These are phyloP conservation scores for Allium sativum DNA, from an alignment of 106 monocot genomes.

Conservation along the genomic window DNA sequence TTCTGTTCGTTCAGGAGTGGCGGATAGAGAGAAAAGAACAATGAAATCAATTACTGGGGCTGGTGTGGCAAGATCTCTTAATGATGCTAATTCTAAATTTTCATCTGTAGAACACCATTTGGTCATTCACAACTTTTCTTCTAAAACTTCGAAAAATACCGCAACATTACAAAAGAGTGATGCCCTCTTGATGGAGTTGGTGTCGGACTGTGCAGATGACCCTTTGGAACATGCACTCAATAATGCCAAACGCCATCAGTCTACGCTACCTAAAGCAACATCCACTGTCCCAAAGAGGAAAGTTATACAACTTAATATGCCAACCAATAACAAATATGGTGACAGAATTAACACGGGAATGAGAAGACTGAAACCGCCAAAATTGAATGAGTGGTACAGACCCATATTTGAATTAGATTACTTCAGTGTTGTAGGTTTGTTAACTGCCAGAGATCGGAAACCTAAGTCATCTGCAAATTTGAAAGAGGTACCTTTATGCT, in stretches of 20 bases:
- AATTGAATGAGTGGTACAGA: constrained; percentile 77
- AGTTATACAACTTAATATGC: constrained; percentile 75
- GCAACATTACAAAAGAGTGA: constrained; percentile 8
- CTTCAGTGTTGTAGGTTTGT: constrained; percentile 53
- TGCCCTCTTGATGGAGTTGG: constrained; percentile 25
- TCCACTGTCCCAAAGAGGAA: constrained; percentile 63
- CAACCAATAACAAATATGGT: constrained; percentile 32
- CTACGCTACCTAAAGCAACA: constrained; percentile 28
- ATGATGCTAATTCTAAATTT: constrained; percentile 3
- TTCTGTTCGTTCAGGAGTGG: constrained; percentile 9
- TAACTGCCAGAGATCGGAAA: constrained; percentile 18
- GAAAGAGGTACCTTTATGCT: constrained; percentile 70
- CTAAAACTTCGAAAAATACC: constrained; percentile 5
- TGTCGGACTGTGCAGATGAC: constrained; percentile 36
- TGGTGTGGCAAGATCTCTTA: constrained; percentile 1
- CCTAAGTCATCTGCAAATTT: constrained; percentile 22
- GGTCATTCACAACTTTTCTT: constrained; percentile 11
- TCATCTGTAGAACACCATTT: constrained; percentile 10
- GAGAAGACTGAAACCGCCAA: constrained; percentile 68
- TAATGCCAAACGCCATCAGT: constrained; percentile 11
- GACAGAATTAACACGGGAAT: constrained; percentile 13
- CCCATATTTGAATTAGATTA: constrained; percentile 86
- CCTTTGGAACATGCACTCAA: constrained; percentile 43
- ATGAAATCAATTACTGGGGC: constrained; percentile 4
- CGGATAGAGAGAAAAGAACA: constrained; percentile 6